Evolutionary conservation across 2,329 filamentous ascomycete genomes (phyloP), one percentile per base, ranked within the genome.

Genomic region (Diaporthe australafricana): DNA sequence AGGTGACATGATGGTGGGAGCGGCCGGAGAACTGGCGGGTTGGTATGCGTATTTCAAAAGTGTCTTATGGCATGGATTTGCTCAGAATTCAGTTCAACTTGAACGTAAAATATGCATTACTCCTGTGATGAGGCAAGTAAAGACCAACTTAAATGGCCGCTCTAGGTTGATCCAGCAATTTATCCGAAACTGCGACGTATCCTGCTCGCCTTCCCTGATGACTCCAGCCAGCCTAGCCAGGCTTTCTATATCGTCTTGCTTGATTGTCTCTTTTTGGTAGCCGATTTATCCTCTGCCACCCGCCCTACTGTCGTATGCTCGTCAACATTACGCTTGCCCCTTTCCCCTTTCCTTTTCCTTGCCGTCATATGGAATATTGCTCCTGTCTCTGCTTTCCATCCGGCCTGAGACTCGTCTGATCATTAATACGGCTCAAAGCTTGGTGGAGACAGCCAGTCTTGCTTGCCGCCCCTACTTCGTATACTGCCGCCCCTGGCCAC

Each of bases 1-100:
- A 82, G 76, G 38, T 27, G 38, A 20, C 16, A n/a, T n/a, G 17
- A 38, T 14, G 25, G 8, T 22, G 1, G 25, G 45, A 1, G 8
- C 20, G 6, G 2, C 14, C 2, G 30, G 17, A 14, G 7, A 16
- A 12, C 2, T 35, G 11, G 14, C 22, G 7, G 22, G 9, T 38
- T 1, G 3, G 5, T 32, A 17, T 17, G 42, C 57, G 27, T 63
- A 20, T n/a, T n/a, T n/a, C 20, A 65, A 50, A 50, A 50, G 30
- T 27, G n/a, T 27, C 5, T 50, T 38, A 38, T 14, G 35, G 32
- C 32, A 14, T 25, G n/a, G 1, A 20, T 5, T 11, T 63, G 27
- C 27, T 63, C 40, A 35, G 5, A 9, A n/a, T n/a, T n/a, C n/a
- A n/a, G n/a, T 30, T 35, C 12, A 3, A 35, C 5, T 9, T 1